These are phyloP conservation scores for Metschnikowia corniflorae DNA, from an alignment of 805 yeast species.

Conservation along the genomic window DNA sequence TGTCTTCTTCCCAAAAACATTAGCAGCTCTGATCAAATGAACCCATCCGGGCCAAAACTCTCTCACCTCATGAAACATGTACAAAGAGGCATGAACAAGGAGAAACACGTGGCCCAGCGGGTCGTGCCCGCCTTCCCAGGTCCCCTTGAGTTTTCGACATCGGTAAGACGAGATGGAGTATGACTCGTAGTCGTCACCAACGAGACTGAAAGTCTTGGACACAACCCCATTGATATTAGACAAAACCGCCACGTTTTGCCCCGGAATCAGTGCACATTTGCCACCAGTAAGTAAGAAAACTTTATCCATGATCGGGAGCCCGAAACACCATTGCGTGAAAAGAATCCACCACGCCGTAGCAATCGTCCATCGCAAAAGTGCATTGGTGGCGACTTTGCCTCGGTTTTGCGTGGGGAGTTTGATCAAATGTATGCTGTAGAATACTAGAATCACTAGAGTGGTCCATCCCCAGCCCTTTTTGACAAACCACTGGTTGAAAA, in stretches of 20 bases:
- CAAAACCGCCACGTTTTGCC: conserved; percentile 6
- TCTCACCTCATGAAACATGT: conserved; percentile 61
- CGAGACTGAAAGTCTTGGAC: conserved; percentile 4
- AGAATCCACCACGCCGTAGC: conserved; percentile 80
- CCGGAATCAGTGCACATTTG: conserved; percentile 43
- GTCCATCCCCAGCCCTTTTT: conserved; percentile 97
- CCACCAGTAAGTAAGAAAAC: conserved; percentile 84
- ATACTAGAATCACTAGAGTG: conserved; percentile 25
- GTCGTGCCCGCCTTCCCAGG: conserved; percentile 88
- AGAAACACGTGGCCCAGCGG: conserved; percentile 93
- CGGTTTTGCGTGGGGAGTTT: background rate
- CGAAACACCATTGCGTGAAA: conserved; percentile 86
- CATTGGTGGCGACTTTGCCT: conserved; percentile 10
- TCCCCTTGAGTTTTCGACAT: conserved; percentile 47
- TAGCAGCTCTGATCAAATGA: background rate
- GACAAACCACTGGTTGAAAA: conserved; percentile 72
- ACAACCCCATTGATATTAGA: background rate
- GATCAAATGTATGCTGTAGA: conserved; percentile 21
- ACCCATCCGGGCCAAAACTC: conserved; percentile 35
- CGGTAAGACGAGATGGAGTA: conserved; percentile 27
- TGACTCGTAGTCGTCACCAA: conserved; percentile 18
- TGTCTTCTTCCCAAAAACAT: background rate
- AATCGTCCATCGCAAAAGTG: conserved; percentile 42
- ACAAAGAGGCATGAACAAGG: conserved; percentile 60
- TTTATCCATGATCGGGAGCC: conserved; percentile 84